phyloP scores from a whole-genome alignment of 2,329 filamentous ascomycete genomes.

The Rutstroemia sp. region DNA sequence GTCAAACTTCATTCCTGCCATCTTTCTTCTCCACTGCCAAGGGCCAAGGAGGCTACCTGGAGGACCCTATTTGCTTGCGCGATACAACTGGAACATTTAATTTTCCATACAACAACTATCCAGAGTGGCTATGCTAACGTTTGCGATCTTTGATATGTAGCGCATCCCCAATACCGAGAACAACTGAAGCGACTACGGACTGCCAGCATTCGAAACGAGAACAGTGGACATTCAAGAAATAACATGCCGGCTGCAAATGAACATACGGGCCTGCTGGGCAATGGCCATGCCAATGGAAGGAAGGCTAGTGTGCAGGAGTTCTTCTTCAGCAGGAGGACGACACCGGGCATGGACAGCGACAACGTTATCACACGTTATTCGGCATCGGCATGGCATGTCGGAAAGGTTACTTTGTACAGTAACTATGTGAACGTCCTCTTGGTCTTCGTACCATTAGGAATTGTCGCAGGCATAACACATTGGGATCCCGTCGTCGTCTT shows the following conservation, averaged over 20 bases:
- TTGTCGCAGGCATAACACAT: slow-evolving; percentile 47
- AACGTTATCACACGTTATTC: slow-evolving; percentile 18
- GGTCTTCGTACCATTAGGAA: slow-evolving; percentile 69
- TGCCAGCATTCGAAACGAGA: not conserved
- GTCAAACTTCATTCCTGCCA: not conserved
- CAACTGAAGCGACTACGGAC: slow-evolving; percentile 12
- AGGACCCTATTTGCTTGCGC: not conserved
- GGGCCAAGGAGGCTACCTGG: not conserved
- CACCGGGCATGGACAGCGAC: slow-evolving; percentile 24
- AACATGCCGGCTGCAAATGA: slow-evolving; percentile 11
- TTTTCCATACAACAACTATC: slow-evolving; percentile 5
- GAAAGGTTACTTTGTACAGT: slow-evolving; percentile 26
- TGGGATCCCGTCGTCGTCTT: slow-evolving; percentile 48
- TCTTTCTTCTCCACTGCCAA: not conserved
- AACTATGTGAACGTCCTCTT: slow-evolving; percentile 67
- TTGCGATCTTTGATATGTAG: slow-evolving; percentile 14
- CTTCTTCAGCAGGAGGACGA: slow-evolving; percentile 20
- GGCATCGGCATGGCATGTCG: slow-evolving; percentile 20
- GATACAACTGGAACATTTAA: slow-evolving; percentile 2
- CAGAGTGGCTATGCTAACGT: slow-evolving; percentile 11
- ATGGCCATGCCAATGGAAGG: slow-evolving; percentile 7
- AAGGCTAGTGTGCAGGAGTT: slow-evolving; percentile 19
- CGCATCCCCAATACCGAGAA: slow-evolving; percentile 14
- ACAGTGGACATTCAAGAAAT: not conserved
- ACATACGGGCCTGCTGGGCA: slow-evolving; percentile 16